Percentiles rank a stretch among this genome's conserved stretches.
Evolutionary conservation across 768 basidiomycete genomes (phyloP).

Genomic region (Boletus huronensis): DNA sequence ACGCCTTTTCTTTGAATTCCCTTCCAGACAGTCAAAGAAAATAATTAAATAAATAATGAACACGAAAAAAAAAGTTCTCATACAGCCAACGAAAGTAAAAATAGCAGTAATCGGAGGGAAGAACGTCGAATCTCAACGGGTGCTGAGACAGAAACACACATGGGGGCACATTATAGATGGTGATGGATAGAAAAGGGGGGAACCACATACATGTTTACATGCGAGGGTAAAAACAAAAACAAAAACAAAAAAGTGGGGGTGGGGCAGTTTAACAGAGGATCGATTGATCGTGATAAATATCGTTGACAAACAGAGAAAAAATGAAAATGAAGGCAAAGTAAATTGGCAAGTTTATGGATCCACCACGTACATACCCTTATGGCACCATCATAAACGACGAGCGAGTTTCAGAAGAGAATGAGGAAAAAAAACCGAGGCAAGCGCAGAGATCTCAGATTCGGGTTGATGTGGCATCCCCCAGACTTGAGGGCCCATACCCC

Average conservation of each 20-base stretch:
- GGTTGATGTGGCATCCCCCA: neutral
- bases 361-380: constrained; percentile 10
- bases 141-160: neutral
- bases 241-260: neutral
- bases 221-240: neutral
- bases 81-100: too few relatives aligned
- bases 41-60: too few relatives aligned
- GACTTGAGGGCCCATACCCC: neutral
- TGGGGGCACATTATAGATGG: neutral
- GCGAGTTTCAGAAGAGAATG: neutral
- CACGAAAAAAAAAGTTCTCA: too few relatives aligned
- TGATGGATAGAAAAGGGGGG: too few relatives aligned
- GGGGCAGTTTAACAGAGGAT: neutral
- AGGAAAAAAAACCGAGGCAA: neutral
- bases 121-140: neutral
- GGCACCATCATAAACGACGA: neutral
- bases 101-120: too few relatives aligned
- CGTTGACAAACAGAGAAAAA: constrained; percentile 2
- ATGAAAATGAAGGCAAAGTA: neutral
- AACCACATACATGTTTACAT: neutral
- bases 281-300: constrained; percentile 9
- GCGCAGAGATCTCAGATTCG: neutral
- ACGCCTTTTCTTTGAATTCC: too few relatives aligned
- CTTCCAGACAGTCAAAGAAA: too few relatives aligned
- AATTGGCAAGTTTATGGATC: neutral